Evolutionary conservation across 176 grass and related monocot genomes (phyloP).

Genomic region (Carex cristatella): DNA sequence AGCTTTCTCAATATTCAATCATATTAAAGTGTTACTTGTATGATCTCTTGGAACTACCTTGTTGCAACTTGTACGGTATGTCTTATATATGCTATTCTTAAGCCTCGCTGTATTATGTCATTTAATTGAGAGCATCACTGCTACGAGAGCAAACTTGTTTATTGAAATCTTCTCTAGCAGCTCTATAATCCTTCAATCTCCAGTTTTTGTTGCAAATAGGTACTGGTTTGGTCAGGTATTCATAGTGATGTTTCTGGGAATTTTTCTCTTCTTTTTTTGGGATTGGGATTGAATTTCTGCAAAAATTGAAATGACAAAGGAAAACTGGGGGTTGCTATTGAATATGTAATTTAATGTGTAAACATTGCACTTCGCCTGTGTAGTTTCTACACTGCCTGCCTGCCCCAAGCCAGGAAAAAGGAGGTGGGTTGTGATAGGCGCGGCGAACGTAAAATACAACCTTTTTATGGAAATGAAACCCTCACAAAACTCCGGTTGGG

Average conservation of each 20-base stretch:
- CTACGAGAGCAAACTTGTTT: not conserved
- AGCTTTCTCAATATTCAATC: not conserved
- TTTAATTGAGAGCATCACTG: not conserved
- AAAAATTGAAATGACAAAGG: not conserved
- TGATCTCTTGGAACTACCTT: not conserved
- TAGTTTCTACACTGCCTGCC: too few species aligned
- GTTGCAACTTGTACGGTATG: not conserved
- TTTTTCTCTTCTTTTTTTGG: not conserved
- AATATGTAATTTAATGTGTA: not conserved
- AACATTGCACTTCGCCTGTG: constrained; percentile 9
- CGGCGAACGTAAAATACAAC: too few species aligned
- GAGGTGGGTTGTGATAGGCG: too few species aligned
- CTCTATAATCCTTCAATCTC: not conserved
- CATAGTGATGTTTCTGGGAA: constrained; percentile 1
- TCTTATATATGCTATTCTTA: not conserved
- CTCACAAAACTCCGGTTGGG: too few species aligned
- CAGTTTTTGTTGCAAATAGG: not conserved
- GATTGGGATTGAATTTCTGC: not conserved
- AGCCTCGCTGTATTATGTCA: not conserved
- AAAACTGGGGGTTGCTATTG: not conserved
- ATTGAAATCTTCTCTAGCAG: not conserved
- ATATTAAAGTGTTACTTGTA: not conserved
- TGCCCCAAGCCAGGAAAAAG: too few species aligned
- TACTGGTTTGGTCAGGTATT: not conserved
- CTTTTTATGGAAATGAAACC: too few species aligned